These are phyloP conservation scores for Hanseniaspora gamundiae DNA, from an alignment of 1,139 yeast species.

Conservation along the genomic window DNA sequence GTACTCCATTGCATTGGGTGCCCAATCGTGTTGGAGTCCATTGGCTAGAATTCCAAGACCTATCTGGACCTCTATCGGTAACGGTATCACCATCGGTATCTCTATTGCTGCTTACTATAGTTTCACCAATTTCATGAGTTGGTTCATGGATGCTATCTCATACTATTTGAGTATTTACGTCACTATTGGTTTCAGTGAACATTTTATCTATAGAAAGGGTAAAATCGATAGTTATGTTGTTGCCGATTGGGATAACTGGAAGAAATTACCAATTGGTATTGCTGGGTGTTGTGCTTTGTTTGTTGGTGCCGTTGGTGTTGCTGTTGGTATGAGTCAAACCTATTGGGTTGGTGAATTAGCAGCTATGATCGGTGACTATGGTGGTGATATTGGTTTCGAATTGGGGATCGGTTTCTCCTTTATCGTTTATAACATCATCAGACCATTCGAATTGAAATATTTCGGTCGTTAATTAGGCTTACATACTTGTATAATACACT, in stretches of 20 bases:
- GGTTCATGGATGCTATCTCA: constrained; percentile 82
- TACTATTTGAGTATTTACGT: constrained; percentile 77
- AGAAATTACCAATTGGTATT: constrained; percentile 54
- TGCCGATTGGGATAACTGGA: constrained; percentile 43
- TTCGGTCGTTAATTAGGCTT: constrained; percentile 26
- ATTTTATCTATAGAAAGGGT: constrained; percentile 60
- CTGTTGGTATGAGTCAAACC: constrained; percentile 71
- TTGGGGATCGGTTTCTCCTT: constrained; percentile 61
- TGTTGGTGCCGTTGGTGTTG: constrained; percentile 80
- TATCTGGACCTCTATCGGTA: constrained; percentile 68
- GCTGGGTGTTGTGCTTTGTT: constrained; percentile 72
- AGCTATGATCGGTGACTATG: constrained; percentile 44
- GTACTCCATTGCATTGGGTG: constrained; percentile 78
- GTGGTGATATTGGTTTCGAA: constrained; percentile 87
- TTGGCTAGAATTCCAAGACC: constrained; percentile 67
- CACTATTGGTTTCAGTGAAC: constrained; percentile 62
- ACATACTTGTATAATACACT: no score
- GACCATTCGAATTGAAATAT: constrained; percentile 65
- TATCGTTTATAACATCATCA: constrained; percentile 43
- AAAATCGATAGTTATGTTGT: constrained; percentile 46
- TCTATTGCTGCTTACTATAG: constrained; percentile 78
- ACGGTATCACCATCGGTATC: constrained; percentile 67
- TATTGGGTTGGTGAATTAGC: constrained; percentile 74
- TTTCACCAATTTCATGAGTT: constrained; percentile 60
- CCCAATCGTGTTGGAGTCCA: constrained; percentile 71